Base-by-base conservation (phyloP, 306 rosid species). In the Astragalus glycyphyllos region DNA sequence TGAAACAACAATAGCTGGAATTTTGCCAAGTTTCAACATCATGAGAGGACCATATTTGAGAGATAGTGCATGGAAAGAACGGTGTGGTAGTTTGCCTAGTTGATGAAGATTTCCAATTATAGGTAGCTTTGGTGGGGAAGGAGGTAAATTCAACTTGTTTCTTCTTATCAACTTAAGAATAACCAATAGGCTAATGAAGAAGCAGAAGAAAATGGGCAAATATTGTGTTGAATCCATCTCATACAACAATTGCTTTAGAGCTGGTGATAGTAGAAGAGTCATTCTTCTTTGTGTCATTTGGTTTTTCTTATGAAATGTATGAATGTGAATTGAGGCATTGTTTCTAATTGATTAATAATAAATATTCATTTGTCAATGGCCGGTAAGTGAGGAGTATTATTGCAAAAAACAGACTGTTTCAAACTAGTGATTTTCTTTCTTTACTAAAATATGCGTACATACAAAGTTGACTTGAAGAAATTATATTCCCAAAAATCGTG, bases 61-160 rank as follows among this genome's bases (percentile, higher is more conserved):
- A 1, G 87, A 72, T 1, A 82, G 81, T 0, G 26, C 54, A 0
- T 34, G 66, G 29, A 82, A 61, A 13, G 84, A 71, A 1, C 47
- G 85, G 34, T 82, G 82, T 12, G 84, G 81, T 3, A 62, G 51
- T 9, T 75, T 50, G 14, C 92, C 79, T 7, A 84, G 14, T 29
- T 80, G 82, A 44, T 84, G 84, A 6, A 80, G 82, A 59, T 87
- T 82, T 11, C 87, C 87, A 5, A 80, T 82, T 0, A 78, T 7
- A 0, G 86, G 84, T 5, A 84, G 64, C 23, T 57, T 72, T 12
- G 84, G 73, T 11, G 84, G 89, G 3, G 9, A 11, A 48, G 32
- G 40, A 3, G 44, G 37, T 11, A 23, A 31, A 42, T 69, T 69
- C 0, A 16, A 10, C 34, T 13, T 49, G 44, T 31, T 79, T 68